These are phyloP conservation scores for Fusarium avenaceum DNA, from an alignment of 2,329 filamentous ascomycete species.

Conservation along the genomic window DNA sequence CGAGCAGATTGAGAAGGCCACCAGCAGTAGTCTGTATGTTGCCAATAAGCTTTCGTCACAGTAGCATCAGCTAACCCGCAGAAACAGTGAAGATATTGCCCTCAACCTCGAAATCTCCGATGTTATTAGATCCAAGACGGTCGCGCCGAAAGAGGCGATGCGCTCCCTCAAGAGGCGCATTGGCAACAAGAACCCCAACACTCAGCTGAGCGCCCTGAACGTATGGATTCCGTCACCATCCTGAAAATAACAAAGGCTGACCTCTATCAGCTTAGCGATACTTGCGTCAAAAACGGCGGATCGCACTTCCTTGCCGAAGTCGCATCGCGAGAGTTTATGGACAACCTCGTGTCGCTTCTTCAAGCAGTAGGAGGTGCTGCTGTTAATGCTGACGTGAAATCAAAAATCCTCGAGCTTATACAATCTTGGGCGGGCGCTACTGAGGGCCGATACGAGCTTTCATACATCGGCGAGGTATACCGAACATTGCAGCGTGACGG, in stretches of 20 bases:
- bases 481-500: constrained; percentile 84
- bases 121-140: constrained; percentile 95
- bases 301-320: constrained; percentile 95
- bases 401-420: constrained; percentile 92
- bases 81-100: constrained; percentile 87
- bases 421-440: constrained; percentile 94
- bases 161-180: constrained; percentile 93
- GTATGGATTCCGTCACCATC: constrained; percentile 61
- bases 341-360: constrained; percentile 91
- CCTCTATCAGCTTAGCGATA: constrained; percentile 82
- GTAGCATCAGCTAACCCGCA: constrained; percentile 23
- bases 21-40: constrained; percentile 86
- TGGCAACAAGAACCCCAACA: constrained; percentile 97
- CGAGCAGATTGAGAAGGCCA: constrained; percentile 96
- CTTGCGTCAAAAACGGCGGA: constrained; percentile 98
- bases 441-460: constrained; percentile 84
- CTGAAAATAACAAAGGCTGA: constrained; percentile 28
- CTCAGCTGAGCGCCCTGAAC: constrained; percentile 93
- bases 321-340: constrained; percentile 97
- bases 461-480: constrained; percentile 92
- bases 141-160: constrained; percentile 98
- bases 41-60: constrained; percentile 32
- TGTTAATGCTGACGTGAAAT: constrained; percentile 86
- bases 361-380: constrained; percentile 81
- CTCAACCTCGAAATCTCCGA: constrained; percentile 99